Conservation (phyloP, 2,329 filamentous ascomycete genomes). For the Cladosporium colombiae region DNA sequence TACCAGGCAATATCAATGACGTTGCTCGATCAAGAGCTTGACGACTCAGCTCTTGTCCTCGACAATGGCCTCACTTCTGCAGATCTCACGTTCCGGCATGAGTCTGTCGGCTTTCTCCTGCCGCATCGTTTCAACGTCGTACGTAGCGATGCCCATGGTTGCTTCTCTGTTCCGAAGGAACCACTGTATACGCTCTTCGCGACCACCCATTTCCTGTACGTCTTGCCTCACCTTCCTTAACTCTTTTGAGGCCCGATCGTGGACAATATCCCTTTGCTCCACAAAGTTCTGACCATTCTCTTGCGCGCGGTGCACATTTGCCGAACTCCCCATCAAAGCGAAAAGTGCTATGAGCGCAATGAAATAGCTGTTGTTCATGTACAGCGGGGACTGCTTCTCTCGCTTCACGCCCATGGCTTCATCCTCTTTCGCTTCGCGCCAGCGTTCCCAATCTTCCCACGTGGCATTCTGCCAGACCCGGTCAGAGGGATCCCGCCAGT, state of each 20-base stretch:
- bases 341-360: slow-evolving; percentile 69
- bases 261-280: slow-evolving; percentile 65
- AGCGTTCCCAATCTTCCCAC: slow-evolving; percentile 95
- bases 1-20: background rate
- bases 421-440: slow-evolving; percentile 54
- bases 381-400: slow-evolving; percentile 56
- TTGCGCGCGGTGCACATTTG: slow-evolving; percentile 70
- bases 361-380: slow-evolving; percentile 79
- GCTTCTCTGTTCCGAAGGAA: slow-evolving; percentile 76
- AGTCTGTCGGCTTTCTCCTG: slow-evolving; percentile 50
- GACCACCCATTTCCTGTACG: slow-evolving; percentile 48
- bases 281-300: slow-evolving; percentile 63
- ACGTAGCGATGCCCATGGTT: slow-evolving; percentile 38
- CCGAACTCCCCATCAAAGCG: slow-evolving; percentile 68
- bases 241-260: slow-evolving; percentile 66
- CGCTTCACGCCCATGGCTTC: slow-evolving; percentile 41
- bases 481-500: slow-evolving; percentile 40
- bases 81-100: slow-evolving; percentile 49
- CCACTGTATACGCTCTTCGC: slow-evolving; percentile 64
- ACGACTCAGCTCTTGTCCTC: slow-evolving; percentile 11
- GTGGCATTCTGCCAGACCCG: slow-evolving; percentile 75
- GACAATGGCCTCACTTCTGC: slow-evolving; percentile 44
- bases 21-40: background rate
- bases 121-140: slow-evolving; percentile 44
- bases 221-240: slow-evolving; percentile 58